A percentile compares a stretch with the other conserved stretches of the same genome.
phyloP scores from a whole-genome alignment of 768 basidiomycete genomes.

The Rhodotorula taiwanensis region DNA sequence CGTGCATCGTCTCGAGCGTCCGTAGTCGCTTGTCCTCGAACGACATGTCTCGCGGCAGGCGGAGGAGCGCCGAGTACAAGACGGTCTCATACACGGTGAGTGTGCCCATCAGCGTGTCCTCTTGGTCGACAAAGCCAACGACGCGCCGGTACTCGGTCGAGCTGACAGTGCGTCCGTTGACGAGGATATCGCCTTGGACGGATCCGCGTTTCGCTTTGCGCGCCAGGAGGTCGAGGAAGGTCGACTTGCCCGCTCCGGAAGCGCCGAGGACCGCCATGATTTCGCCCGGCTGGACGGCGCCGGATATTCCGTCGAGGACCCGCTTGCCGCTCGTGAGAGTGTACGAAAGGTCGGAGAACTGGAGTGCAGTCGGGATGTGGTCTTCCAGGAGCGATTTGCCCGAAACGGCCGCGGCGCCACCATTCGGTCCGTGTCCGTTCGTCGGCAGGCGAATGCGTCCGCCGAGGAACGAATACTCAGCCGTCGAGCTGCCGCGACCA shows the following conservation, averaged over 20 bases:
- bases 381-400: constrained; percentile 75
- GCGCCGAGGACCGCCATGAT: constrained; percentile 95
- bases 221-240: constrained; percentile 91
- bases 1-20: constrained; percentile 91
- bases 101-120: constrained; percentile 94
- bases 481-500: constrained; percentile 60
- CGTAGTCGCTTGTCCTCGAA: constrained; percentile 88
- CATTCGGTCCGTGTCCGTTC: neutral
- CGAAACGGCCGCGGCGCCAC: constrained; percentile 56
- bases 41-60: constrained; percentile 91
- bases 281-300: constrained; percentile 78
- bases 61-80: constrained; percentile 79
- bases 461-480: constrained; percentile 52
- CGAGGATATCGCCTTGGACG: constrained; percentile 65
- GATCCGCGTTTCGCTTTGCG: constrained; percentile 75
- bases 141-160: constrained; percentile 73
- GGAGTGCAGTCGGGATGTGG: constrained; percentile 87
- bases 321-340: constrained; percentile 56
- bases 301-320: constrained; percentile 75
- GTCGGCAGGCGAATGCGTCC: constrained; percentile 55
- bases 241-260: constrained; percentile 92
- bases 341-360: constrained; percentile 81
- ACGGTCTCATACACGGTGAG: constrained; percentile 98
- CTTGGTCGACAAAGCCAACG: constrained; percentile 94
- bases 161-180: constrained; percentile 75